phyloP scores from a whole-genome alignment of 2,329 filamentous ascomycete genomes.

The Epichloe hybrida region DNA sequence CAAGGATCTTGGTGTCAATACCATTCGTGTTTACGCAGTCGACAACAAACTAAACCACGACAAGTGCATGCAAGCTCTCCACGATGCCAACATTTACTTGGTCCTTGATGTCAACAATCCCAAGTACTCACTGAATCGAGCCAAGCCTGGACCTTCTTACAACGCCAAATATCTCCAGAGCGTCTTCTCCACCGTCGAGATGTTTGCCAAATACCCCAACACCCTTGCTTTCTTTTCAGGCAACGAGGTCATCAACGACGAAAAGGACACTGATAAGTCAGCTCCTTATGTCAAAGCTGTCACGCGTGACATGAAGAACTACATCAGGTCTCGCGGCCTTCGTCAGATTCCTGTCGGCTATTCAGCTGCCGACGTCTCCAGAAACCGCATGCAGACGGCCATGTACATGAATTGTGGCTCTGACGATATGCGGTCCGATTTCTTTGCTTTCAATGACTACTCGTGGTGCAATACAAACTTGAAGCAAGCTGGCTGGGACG shows the following conservation, averaged over 20 bases:
- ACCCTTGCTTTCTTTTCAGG: slow-evolving; percentile 77
- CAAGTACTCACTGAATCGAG: slow-evolving; percentile 75
- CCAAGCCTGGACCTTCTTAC: slow-evolving; percentile 65
- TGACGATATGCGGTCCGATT: slow-evolving; percentile 73
- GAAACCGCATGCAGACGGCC: slow-evolving; percentile 77
- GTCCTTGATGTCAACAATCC: slow-evolving; percentile 87
- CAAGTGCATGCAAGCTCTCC: slow-evolving; percentile 69
- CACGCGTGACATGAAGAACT: slow-evolving; percentile 64
- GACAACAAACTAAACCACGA: slow-evolving; percentile 77
- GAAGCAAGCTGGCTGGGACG: slow-evolving; percentile 61
- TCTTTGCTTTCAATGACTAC: slow-evolving; percentile 84
- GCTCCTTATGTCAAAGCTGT: slow-evolving; percentile 68
- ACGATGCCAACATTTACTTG: slow-evolving; percentile 80
- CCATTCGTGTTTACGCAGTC: slow-evolving; percentile 81
- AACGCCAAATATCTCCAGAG: slow-evolving; percentile 73
- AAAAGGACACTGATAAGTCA: slow-evolving; percentile 45
- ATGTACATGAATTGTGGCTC: slow-evolving; percentile 87
- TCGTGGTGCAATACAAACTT: slow-evolving; percentile 71
- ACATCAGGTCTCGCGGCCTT: slow-evolving; percentile 47
- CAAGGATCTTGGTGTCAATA: slow-evolving; percentile 78
- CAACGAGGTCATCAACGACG: slow-evolving; percentile 67
- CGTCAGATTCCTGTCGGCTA: slow-evolving; percentile 63
- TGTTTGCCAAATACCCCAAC: slow-evolving; percentile 72
- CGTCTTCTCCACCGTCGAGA: slow-evolving; percentile 79
- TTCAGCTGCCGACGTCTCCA: slow-evolving; percentile 64